phyloP scores from a whole-genome alignment of 139 green algal species.

The Chlamydomonas incerta region DNA sequence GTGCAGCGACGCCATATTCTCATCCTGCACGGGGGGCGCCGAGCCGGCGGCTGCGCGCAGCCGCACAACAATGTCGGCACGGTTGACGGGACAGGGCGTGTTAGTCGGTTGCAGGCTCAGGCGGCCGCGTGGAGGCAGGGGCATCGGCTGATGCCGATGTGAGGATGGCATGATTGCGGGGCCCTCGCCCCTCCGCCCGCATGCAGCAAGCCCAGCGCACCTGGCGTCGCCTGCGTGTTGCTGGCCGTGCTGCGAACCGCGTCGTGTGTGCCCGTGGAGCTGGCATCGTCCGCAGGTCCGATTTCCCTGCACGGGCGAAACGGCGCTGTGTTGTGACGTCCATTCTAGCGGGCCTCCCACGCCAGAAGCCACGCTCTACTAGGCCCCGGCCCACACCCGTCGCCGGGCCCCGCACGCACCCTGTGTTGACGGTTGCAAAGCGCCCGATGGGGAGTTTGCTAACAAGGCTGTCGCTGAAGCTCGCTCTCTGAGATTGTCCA shows the following conservation, averaged over 20 bases:
- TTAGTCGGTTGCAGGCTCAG: background rate
- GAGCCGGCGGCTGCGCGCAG: background rate
- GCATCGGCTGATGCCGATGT: too few relatives aligned
- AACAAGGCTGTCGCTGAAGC: background rate
- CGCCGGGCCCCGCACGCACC: too few relatives aligned
- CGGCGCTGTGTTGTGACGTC: too few relatives aligned
- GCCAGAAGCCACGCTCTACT: too few relatives aligned
- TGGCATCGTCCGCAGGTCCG: background rate
- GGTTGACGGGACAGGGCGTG: too few relatives aligned
- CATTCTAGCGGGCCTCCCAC: too few relatives aligned
- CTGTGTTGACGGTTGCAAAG: background rate
- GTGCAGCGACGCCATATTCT: constrained; percentile 14
- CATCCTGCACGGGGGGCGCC: background rate
- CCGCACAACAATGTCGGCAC: too few relatives aligned
- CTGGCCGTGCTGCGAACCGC: background rate
- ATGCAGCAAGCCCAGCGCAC: background rate
- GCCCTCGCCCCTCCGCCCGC: too few relatives aligned
- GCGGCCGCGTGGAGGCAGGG: too few relatives aligned
- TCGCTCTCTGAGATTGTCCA: background rate
- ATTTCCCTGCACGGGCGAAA: background rate
- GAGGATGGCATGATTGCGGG: too few relatives aligned
- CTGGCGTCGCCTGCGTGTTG: background rate
- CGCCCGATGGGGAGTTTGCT: background rate
- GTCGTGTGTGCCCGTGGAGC: background rate
- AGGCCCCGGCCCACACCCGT: too few relatives aligned